Conservation (phyloP, 768 basidiomycete species). For the Mycena latifolia region DNA sequence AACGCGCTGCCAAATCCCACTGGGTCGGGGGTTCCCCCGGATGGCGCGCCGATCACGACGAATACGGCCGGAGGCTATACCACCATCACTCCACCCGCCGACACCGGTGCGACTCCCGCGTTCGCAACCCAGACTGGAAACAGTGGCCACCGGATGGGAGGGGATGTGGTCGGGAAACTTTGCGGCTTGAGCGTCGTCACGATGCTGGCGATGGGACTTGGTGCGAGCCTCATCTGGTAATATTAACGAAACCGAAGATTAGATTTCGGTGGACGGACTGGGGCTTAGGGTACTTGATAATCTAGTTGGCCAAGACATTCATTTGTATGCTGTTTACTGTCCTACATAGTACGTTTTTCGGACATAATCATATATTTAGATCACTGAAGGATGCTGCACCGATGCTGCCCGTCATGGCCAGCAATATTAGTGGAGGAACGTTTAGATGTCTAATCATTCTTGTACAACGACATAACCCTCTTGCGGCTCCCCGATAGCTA, state of each 20-base stretch:
- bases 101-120: slow-evolving; percentile 30
- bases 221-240: slow-evolving; percentile 23
- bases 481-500: slow-evolving; percentile 70
- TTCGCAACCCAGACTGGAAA: slow-evolving; percentile 30
- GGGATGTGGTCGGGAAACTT: not conserved
- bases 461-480: slow-evolving; percentile 71
- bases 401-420: too few species aligned
- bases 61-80: slow-evolving; percentile 29
- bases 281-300: slow-evolving; percentile 2
- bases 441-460: slow-evolving; percentile 57
- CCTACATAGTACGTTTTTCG: slow-evolving; percentile 13
- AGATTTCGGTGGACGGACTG: slow-evolving; percentile 6
- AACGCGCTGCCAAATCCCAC: slow-evolving; percentile 37
- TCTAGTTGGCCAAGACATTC: slow-evolving; percentile 26
- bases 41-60: not conserved
- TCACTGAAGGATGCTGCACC: too few species aligned
- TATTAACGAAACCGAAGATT: slow-evolving; percentile 4
- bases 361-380: slow-evolving; percentile 4
- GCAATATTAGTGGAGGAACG: too few species aligned
- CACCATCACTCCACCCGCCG: slow-evolving; percentile 24
- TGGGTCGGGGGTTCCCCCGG: slow-evolving; percentile 19
- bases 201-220: slow-evolving; percentile 10
- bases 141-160: slow-evolving; percentile 22
- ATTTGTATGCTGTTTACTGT: slow-evolving; percentile 22
- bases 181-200: slow-evolving; percentile 7